These are phyloP conservation scores for Eragrostis nindensis DNA, from an alignment of 176 grass and related monocot genomes.

Conservation along the genomic window DNA sequence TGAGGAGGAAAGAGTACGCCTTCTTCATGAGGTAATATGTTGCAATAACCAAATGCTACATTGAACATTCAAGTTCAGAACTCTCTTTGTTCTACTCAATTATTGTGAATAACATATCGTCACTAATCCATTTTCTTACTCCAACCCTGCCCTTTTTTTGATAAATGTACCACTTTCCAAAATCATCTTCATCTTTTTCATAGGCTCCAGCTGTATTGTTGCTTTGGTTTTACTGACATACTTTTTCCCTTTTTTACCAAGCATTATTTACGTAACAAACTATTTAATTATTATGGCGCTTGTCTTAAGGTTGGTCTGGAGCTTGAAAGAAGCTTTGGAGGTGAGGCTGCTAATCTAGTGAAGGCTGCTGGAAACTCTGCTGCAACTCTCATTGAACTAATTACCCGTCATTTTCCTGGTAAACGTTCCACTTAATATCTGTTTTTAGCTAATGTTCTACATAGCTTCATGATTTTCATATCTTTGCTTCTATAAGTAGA, in stretches of 20 bases:
- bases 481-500: slow-evolving; percentile 15
- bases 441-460: not conserved
- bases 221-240: not conserved
- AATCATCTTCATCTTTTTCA: not conserved
- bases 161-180: slow-evolving; percentile 6
- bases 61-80: not conserved
- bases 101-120: not conserved
- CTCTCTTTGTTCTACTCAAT: not conserved
- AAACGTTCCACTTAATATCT: slow-evolving; percentile 27
- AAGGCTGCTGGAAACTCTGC: slow-evolving; percentile 83
- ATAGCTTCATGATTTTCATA: not conserved
- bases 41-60: not conserved
- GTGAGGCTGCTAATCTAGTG: slow-evolving; percentile 82
- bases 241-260: not conserved
- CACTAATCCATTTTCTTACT: not conserved
- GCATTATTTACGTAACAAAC: not conserved
- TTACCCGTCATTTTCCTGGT: slow-evolving; percentile 94
- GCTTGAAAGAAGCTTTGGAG: slow-evolving; percentile 80
- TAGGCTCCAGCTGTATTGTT: not conserved
- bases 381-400: slow-evolving; percentile 66
- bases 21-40: slow-evolving; percentile 82
- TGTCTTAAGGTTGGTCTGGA: slow-evolving; percentile 74
- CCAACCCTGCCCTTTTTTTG: not conserved
- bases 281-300: not conserved
- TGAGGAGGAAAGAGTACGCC: slow-evolving; percentile 88